phyloP scores from a whole-genome alignment of 1,139 yeast species.

The Eremothecium gossypii region DNA sequence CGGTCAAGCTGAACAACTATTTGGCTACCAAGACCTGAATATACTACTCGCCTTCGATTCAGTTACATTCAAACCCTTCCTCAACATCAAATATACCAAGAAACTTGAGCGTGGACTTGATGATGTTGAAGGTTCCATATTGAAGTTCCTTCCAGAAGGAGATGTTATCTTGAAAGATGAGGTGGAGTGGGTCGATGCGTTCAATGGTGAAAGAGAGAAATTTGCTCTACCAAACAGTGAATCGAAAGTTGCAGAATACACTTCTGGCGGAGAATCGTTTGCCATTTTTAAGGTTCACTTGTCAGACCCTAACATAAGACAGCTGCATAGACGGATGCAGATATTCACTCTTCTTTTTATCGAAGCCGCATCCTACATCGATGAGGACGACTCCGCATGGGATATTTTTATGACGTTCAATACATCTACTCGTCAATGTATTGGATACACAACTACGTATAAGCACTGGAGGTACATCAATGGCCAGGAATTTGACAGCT shows the following conservation, averaged over 20 bases:
- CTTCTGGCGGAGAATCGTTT: slow-evolving; percentile 32
- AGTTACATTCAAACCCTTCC: slow-evolving; percentile 43
- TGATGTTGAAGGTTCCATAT: slow-evolving; percentile 42
- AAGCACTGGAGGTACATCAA: slow-evolving; percentile 74
- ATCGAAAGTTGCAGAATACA: slow-evolving; percentile 15
- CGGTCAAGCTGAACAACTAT: slow-evolving; percentile 84
- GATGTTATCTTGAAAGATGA: slow-evolving; percentile 56
- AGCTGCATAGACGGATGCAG: slow-evolving; percentile 63
- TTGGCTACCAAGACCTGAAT: slow-evolving; percentile 66
- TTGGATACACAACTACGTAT: slow-evolving; percentile 80
- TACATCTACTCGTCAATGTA: slow-evolving; percentile 33
- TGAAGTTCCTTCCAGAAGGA: slow-evolving; percentile 48
- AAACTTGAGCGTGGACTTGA: slow-evolving; percentile 41
- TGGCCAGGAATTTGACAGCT: slow-evolving; percentile 43
- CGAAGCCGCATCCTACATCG: slow-evolving; percentile 91
- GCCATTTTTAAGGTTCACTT: slow-evolving; percentile 31
- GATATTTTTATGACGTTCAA: slow-evolving; percentile 36
- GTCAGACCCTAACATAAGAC: slow-evolving; percentile 33
- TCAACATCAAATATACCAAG: slow-evolving; percentile 47
- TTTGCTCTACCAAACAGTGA: slow-evolving; percentile 16
- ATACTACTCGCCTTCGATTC: slow-evolving; percentile 48
- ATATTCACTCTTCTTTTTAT: slow-evolving; percentile 74
- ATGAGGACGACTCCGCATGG: slow-evolving; percentile 69
- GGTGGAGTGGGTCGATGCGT: slow-evolving; percentile 50
- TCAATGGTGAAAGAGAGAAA: slow-evolving; percentile 39